Base-by-base conservation (phyloP, 1,284 basidiomycete genomes). In the Mycosarcoma maydis region DNA sequence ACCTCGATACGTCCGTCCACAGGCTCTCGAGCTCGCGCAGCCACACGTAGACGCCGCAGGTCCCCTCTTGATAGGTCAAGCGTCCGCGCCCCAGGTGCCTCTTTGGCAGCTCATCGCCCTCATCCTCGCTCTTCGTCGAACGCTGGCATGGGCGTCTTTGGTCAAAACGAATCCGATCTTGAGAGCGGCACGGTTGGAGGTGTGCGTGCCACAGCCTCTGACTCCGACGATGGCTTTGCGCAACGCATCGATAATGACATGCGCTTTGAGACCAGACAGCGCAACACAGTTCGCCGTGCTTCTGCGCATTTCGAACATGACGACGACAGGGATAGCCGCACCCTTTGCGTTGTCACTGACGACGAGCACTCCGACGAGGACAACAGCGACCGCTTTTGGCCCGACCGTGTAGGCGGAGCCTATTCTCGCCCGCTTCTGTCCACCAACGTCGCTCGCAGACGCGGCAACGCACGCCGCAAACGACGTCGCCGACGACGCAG, bases 161-260 rank as follows among this genome's bases (percentile, higher is more conserved):
- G 76, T 6, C 50, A 53, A 11, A 69, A 70, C 33, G 76, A 77
- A 33, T 65, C 59, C 0, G 72, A 69, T 10, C 45, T 68, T 19
- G 68, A 76, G 22, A 70, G 66, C 19, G 74, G 74, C 27, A 67
- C 74, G 3, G 54, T 72, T 4, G 70, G 71, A n/a, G 73, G 73
- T 19, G 60, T 77, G 1, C 55, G 54, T 26, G 47, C 47, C 16
- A 72, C 76, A 30, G 53, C 45, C 16, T 50, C 36, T 7, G 66
- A 73, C n/a, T 59, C 60, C 2, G 65, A 70, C 11, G 66, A 73
- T 8, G 55, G 45, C 13, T 47, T 34, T 13, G 20, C 23, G 1
- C 50, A 44, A 5, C 45, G 52, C 19, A 51, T 32, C 47, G 50
- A 49, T 23, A 14, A 36, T 2, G 27, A 58, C 22, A 33, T 17